Conservation (phyloP, 176 grass and related monocot genomes). For the Chloris gayana region DNA sequence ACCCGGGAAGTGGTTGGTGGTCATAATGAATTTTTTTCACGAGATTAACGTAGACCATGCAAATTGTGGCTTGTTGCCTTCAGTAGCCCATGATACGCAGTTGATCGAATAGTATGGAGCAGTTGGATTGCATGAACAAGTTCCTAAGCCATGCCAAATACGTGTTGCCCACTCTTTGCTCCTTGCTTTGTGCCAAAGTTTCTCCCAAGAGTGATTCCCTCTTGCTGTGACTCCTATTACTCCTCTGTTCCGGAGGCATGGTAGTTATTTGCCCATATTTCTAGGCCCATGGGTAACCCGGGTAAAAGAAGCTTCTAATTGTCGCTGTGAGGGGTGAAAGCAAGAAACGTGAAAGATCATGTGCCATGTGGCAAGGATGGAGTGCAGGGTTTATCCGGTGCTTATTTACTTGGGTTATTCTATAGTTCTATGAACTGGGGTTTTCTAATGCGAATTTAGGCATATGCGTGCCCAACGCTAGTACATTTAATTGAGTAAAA, state of each 20-base stretch:
- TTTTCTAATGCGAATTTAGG: too few species aligned
- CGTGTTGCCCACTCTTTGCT: slow-evolving; percentile 57
- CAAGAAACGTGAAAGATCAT: too few species aligned
- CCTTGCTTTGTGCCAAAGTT: slow-evolving; percentile 48
- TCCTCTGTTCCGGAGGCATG: not conserved
- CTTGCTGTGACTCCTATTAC: slow-evolving; percentile 51
- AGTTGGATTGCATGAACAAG: slow-evolving; percentile 52
- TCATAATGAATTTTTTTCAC: slow-evolving; percentile 21
- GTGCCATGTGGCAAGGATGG: too few species aligned
- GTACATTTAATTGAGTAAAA: too few species aligned
- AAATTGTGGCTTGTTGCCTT: slow-evolving; percentile 24
- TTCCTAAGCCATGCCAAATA: slow-evolving; percentile 40
- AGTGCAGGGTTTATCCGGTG: too few species aligned
- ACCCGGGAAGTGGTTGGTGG: not conserved
- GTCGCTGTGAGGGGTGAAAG: not conserved
- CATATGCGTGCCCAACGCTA: too few species aligned
- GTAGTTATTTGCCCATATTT: not conserved
- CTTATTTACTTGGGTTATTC: too few species aligned
- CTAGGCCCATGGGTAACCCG: not conserved
- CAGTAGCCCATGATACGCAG: slow-evolving; percentile 5
- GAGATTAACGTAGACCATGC: slow-evolving; percentile 28
- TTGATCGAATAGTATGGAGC: slow-evolving; percentile 44
- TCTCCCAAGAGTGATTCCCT: not conserved
- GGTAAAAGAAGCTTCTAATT: slow-evolving; percentile 49
- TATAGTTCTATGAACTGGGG: too few species aligned